phyloP scores from a whole-genome alignment of 78 protist species.

The Emiliania huxleyi region DNA sequence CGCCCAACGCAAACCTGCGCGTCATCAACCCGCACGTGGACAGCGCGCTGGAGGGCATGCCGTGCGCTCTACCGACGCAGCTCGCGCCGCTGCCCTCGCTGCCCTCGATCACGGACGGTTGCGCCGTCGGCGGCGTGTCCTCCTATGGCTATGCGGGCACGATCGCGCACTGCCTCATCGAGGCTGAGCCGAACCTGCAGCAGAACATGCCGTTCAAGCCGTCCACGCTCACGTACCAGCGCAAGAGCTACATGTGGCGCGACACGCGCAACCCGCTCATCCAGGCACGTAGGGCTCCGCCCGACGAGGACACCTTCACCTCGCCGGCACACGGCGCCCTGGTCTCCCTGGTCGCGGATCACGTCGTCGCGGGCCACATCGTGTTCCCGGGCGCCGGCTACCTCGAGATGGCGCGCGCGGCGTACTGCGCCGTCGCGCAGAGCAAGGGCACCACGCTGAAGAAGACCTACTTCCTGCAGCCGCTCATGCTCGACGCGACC shows the following conservation, averaged over 20 bases:
- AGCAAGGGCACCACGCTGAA: background rate
- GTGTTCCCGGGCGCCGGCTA: background rate
- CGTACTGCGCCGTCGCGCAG: background rate
- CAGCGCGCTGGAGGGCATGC: background rate
- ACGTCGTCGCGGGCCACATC: background rate
- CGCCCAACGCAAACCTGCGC: background rate
- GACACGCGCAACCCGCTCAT: background rate
- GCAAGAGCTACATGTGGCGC: background rate
- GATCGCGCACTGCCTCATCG: background rate
- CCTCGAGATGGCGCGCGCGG: background rate
- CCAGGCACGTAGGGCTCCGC: background rate
- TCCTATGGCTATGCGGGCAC: slow-evolving; percentile 30
- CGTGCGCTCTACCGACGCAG: background rate
- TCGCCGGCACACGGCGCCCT: background rate
- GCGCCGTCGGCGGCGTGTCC: background rate
- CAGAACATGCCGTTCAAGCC: background rate
- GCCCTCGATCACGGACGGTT: background rate
- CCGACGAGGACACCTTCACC: background rate
- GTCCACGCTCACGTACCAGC: background rate
- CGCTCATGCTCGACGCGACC: background rate
- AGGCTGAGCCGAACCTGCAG: background rate
- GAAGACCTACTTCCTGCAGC: background rate
- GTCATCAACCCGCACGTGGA: background rate
- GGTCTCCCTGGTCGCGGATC: background rate
- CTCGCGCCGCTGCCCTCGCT: background rate